Conservation (phyloP, 2,329 filamentous ascomycete genomes). For the Lasiodiplodia gonubiensis region DNA sequence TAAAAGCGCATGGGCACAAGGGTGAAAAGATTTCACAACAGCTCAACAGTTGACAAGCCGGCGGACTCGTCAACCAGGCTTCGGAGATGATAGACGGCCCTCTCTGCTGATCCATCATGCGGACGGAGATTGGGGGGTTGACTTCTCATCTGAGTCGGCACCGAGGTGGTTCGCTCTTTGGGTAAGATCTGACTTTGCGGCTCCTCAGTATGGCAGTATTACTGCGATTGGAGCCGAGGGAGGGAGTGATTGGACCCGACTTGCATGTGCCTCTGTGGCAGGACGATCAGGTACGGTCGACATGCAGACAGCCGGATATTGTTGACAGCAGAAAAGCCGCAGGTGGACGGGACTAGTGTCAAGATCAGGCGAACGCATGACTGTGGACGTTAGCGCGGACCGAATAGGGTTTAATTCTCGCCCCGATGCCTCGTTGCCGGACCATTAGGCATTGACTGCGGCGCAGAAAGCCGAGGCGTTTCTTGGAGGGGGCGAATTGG, state of each 20-base stretch:
- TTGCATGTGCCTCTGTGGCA: constrained; percentile 19
- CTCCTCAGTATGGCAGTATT: not conserved
- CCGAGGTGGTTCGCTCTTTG: not conserved
- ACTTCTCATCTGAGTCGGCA: not conserved
- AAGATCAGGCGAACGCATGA: constrained; percentile 14
- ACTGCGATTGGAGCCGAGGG: not conserved
- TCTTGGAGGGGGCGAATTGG: not conserved
- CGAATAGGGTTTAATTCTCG: not conserved
- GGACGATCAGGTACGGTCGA: constrained; percentile 5
- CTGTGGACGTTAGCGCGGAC: not conserved
- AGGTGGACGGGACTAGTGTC: not conserved
- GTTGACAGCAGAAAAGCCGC: constrained; percentile 6
- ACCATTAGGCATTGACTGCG: constrained; percentile 1
- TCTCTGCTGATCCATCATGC: not conserved
- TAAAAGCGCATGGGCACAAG: too few relatives aligned
- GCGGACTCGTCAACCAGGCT: not conserved
- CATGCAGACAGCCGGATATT: constrained; percentile 1
- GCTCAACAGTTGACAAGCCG: too few relatives aligned
- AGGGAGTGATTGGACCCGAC: not conserved
- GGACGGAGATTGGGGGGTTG: not conserved
- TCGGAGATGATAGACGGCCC: not conserved
- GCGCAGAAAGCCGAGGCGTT: not conserved
- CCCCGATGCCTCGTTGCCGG: not conserved
- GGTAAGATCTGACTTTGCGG: constrained; percentile 12
- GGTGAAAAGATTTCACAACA: too few relatives aligned